These are phyloP conservation scores for Trematosphaeria pertusa DNA, from an alignment of 2,329 filamentous ascomycete genomes.

Conservation along the genomic window DNA sequence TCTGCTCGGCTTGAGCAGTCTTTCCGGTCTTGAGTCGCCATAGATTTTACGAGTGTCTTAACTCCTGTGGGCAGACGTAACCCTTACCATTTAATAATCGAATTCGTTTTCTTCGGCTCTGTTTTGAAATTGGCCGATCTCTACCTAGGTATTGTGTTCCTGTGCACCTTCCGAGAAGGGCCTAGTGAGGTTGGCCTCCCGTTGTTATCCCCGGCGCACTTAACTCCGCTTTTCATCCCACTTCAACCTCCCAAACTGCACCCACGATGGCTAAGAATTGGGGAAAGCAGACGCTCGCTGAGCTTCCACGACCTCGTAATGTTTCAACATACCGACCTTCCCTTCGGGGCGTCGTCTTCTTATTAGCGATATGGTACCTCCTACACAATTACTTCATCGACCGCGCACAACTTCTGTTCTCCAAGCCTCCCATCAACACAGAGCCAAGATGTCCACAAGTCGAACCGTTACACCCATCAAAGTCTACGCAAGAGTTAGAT, in stretches of 20 bases:
- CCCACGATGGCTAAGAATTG: constrained; percentile 25
- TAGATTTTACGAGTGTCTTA: no score
- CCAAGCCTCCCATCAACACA: constrained; percentile 1
- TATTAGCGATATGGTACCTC: constrained; percentile 16
- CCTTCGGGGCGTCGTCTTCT: constrained; percentile 12
- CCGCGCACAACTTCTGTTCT: constrained; percentile 6
- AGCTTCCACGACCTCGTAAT: constrained; percentile 2
- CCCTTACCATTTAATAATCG: background rate
- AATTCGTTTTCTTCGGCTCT: background rate
- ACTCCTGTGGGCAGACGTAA: background rate
- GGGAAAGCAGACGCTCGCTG: constrained; percentile 11
- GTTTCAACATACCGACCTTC: constrained; percentile 8
- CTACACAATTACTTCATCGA: constrained; percentile 22
- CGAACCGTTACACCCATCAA: constrained; percentile 31
- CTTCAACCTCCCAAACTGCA: constrained; percentile 9
- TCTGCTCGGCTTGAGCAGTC: constrained; percentile 5
- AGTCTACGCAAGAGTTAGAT: constrained; percentile 34
- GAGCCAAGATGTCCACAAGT: constrained; percentile 37
- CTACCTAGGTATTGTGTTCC: background rate
- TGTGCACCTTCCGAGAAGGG: constrained; percentile 36
- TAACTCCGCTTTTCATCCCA: constrained; percentile 7
- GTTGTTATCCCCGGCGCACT: constrained; percentile 14
- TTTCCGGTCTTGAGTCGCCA: background rate
- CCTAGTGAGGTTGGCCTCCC: constrained; percentile 1
- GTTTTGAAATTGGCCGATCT: no score